Evolutionary conservation across 2,329 filamentous ascomycete genomes (phyloP), one percentile per base, ranked within the genome.

Genomic region (Colletotrichum sp.): DNA sequence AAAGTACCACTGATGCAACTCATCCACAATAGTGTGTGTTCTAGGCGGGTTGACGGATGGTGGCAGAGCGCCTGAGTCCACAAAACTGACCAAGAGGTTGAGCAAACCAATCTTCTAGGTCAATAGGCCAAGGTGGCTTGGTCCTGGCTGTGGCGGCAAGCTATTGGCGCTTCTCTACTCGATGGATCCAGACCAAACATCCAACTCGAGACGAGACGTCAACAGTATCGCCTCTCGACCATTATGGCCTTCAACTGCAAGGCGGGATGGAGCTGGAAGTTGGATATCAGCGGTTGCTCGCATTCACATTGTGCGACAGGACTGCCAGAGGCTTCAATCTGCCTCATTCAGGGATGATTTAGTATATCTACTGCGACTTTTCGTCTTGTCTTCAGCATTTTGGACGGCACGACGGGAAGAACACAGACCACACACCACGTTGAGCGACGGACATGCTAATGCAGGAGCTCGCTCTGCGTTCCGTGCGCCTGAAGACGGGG

Each of bases 381-480:
- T 66, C 38, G 38, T 66, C 61, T 64, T 1, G 34, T 26, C 61
- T 64, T 12, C 30, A 8, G 32, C 18, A 38, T 64, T n/a, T 16
- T 16, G 34, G 26, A 68, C 18, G 66, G 48, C 34, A 65, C 43
- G 65, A 38, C 30, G 15, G 61, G 67, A 38, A 12, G 30, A 43
- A 68, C 67, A 70, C 67, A 55, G 55, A 70, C 36, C 67, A 52
- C 13, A 52, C n/a, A 61, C 24, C 36, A 61, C 30, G 26, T 4
- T n/a, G 26, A 43, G 34, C 66, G 26, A 55, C 52, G 32, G 34
- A 48, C 18, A 58, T n/a, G 67, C 73, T 73, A 73, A 75, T 75
- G 73, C 73, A 73, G 64, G 73, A 67, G 73, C 21, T 56, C 32
- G 28, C 18, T 56, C 9, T 32, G 32, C 34, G 58, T 60, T 21